Conservation (phyloP, 495 filamentous ascomycete species). For the Lophiotrema nucula region DNA sequence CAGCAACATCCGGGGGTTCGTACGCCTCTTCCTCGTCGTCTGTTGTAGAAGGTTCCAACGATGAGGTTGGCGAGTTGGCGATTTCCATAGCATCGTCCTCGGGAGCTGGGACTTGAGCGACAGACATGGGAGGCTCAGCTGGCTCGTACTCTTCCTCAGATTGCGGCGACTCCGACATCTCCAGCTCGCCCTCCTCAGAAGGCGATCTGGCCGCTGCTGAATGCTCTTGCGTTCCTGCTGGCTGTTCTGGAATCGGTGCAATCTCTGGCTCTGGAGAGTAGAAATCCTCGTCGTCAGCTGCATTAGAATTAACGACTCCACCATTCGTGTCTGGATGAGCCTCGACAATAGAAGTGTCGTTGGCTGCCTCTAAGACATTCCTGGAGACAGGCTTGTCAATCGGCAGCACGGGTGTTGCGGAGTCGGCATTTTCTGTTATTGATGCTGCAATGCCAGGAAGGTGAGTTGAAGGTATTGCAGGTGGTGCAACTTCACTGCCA, state of each 20-base stretch:
- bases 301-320: no score
- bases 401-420: no score
- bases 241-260: background rate
- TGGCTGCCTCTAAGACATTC: no score
- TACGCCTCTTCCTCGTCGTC: conserved; percentile 21
- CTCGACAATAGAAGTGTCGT: no score
- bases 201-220: background rate
- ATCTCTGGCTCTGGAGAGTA: conserved; percentile 16
- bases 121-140: background rate
- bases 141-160: conserved; percentile 14
- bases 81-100: background rate
- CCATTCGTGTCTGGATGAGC: no score
- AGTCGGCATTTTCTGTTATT: no score
- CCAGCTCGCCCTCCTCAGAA: conserved; percentile 26
- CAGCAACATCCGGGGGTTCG: conserved; percentile 14
- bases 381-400: no score
- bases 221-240: background rate
- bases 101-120: background rate
- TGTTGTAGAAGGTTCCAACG: background rate
- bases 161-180: conserved; percentile 25
- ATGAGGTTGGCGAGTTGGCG: background rate
- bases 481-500: background rate
- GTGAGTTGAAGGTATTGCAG: no score
- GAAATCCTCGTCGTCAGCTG: conserved; percentile 28
- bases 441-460: no score